phyloP scores from a whole-genome alignment of 2,329 filamentous ascomycete genomes.

The Plenodomus lindquistii region DNA sequence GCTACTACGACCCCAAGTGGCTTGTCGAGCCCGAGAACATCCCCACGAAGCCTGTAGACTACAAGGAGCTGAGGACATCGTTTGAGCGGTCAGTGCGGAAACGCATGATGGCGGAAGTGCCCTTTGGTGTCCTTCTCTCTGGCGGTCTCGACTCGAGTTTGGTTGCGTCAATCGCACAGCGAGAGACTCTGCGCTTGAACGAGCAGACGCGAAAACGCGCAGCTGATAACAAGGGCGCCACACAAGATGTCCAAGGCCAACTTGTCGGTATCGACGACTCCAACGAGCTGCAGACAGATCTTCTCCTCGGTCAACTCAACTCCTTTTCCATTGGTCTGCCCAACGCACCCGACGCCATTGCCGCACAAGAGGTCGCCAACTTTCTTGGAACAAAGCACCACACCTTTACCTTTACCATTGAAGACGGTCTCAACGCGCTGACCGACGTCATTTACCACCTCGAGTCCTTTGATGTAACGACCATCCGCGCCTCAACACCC shows the following conservation, averaged over 20 bases:
- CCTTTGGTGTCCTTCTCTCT: slow-evolving; percentile 93
- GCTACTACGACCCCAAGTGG: slow-evolving; percentile 93
- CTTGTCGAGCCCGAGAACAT: slow-evolving; percentile 77
- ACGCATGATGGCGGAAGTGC: slow-evolving; percentile 97
- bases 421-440: slow-evolving; percentile 94
- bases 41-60: slow-evolving; percentile 79
- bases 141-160: slow-evolving; percentile 95
- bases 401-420: slow-evolving; percentile 96
- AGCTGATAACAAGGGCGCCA: slow-evolving; percentile 39
- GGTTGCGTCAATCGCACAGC: slow-evolving; percentile 92
- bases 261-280: slow-evolving; percentile 94
- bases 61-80: slow-evolving; percentile 77
- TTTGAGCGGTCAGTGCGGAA: slow-evolving; percentile 93
- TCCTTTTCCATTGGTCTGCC: slow-evolving; percentile 98
- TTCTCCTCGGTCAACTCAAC: slow-evolving; percentile 92
- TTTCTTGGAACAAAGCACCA: slow-evolving; percentile 98
- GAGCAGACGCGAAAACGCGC: slow-evolving; percentile 57
- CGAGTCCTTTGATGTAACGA: slow-evolving; percentile 97
- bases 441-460: slow-evolving; percentile 98
- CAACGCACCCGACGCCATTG: slow-evolving; percentile 87
- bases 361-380: slow-evolving; percentile 89
- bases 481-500: slow-evolving; percentile 94
- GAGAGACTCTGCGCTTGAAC: slow-evolving; percentile 81
- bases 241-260: slow-evolving; percentile 42
- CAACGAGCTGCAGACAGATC: slow-evolving; percentile 84